Conservation (phyloP, 805 yeast species). For the Candida coquimbonensis region DNA sequence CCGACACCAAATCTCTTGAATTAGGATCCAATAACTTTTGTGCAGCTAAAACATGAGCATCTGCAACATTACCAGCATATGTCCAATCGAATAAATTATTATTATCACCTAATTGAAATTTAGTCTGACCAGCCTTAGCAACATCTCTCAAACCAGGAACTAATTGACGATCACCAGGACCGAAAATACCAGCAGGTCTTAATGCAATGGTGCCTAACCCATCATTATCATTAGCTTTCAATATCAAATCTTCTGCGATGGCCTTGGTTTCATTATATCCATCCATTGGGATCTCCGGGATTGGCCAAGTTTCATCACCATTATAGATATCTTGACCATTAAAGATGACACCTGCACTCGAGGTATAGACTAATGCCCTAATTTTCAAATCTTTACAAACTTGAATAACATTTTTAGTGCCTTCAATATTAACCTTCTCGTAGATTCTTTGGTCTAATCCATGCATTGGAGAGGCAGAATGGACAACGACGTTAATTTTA, state of each 20-base stretch:
- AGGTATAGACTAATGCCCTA: conserved; percentile 81
- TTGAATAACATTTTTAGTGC: conserved; percentile 69
- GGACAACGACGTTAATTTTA: conserved; percentile 73
- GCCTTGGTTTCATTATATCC: conserved; percentile 95
- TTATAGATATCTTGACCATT: conserved; percentile 90
- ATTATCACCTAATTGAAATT: conserved; percentile 92
- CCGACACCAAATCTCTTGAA: conserved; percentile 48
- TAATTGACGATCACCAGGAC: conserved; percentile 96
- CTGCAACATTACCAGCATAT: conserved; percentile 97
- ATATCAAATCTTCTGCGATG: conserved; percentile 75
- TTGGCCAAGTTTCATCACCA: conserved; percentile 93
- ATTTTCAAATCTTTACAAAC: conserved; percentile 46
- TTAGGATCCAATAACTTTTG: conserved; percentile 51
- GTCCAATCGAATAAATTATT: conserved; percentile 94
- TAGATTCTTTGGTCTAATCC: conserved; percentile 78
- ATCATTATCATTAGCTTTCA: conserved; percentile 56
- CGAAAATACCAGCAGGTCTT: conserved; percentile 97
- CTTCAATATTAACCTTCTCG: conserved; percentile 84
- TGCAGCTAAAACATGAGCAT: conserved; percentile 92
- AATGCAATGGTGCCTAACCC: conserved; percentile 73
- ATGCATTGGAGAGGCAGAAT: conserved; percentile 95
- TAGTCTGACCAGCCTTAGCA: conserved; percentile 77
- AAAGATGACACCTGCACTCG: conserved; percentile 95
- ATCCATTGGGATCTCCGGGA: conserved; percentile 89
- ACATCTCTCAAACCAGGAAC: conserved; percentile 88